A percentile compares a stretch with the other conserved stretches of the same genome.
These are phyloP conservation scores for Calonectria ilicicola DNA, from an alignment of 2,329 filamentous ascomycete species.

Conservation along the genomic window DNA sequence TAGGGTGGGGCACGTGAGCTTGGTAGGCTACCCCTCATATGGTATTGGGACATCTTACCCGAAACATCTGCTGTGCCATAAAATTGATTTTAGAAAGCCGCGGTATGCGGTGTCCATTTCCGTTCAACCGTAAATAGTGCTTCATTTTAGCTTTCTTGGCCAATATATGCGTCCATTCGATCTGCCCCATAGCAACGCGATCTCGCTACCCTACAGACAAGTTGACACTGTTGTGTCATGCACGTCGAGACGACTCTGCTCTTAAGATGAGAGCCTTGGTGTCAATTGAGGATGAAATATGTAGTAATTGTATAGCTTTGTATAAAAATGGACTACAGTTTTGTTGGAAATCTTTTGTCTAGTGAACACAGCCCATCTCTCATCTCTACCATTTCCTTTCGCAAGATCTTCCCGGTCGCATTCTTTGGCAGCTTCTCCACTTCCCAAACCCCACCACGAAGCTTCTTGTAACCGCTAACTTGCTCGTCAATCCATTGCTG, in stretches of 20 bases:
- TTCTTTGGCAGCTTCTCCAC: slow-evolving; percentile 49
- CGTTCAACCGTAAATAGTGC: too few relatives aligned
- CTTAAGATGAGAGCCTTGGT: not conserved
- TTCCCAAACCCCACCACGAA: slow-evolving; percentile 52
- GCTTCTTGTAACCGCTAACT: slow-evolving; percentile 56
- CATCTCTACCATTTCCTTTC: slow-evolving; percentile 47
- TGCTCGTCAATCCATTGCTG: slow-evolving; percentile 48
- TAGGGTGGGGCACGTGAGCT: not conserved
- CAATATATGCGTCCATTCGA: not conserved
- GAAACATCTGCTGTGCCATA: not conserved
- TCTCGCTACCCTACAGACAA: not conserved
- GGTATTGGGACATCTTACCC: not conserved
- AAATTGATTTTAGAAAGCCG: not conserved
- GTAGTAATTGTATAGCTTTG: not conserved
- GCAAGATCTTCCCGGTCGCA: slow-evolving; percentile 52
- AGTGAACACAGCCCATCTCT: slow-evolving; percentile 47
- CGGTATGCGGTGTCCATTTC: not conserved
- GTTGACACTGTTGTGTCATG: too few relatives aligned
- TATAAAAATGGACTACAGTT: slow-evolving; percentile 19
- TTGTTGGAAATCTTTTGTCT: slow-evolving; percentile 30
- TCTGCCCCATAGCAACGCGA: too few relatives aligned
- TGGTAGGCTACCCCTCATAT: not conserved
- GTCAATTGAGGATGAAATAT: not conserved
- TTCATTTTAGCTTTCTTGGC: not conserved
- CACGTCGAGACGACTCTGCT: too few relatives aligned